Evolutionary conservation across 768 basidiomycete species (phyloP), one percentile per base, ranked within the genome.

Genomic region (Lactifluus subvellereus): DNA sequence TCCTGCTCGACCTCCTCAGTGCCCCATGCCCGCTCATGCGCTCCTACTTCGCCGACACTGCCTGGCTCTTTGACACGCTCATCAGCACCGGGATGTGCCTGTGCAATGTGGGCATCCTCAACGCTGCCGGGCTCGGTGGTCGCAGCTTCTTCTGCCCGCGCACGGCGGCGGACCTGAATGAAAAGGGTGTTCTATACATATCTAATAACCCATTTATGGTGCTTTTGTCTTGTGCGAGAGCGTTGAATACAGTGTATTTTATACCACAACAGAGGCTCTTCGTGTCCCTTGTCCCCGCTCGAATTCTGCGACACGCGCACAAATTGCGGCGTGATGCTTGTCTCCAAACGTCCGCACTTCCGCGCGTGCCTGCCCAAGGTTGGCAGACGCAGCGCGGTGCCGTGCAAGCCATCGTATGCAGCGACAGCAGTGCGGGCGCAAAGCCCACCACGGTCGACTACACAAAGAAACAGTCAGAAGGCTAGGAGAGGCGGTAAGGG

Each of bases 1-100:
- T 99, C 69, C 83, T 99, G 3, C 83, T 99, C 33, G 97, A 99
- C 72, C 84, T 99, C 2, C 79, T 98, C n/a, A 97, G 97, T 30
- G 84, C 91, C 8, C 75, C 81, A 2, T 74, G 83, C 57, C 94
- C 97, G 2, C 74, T 70, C 13, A 87, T 99, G 54, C 84, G 82
- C 45, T 93, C 89, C 6, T 97, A 85, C 70, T 98, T 84, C 74
- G 74, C 83, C 6, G 85, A 94, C 59, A 99, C 97, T 0, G 92
- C 88, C 6, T 98, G 97, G 97, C 77, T 99, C 45, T 95, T 91
- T 70, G 89, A 93, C 72, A 79, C 83, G 4, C 77, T 99, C 72
- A 77, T 76, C 4, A 81, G 81, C 49, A 84, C 82, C n/a, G 96
- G 98, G 71, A 71, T 75, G 27, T 78, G 89, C 35, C 76, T 99